A percentile compares a stretch with the other conserved stretches of the same genome.
Conservation (phyloP, 805 yeast species). For the Ogataea populi-albae region DNA sequence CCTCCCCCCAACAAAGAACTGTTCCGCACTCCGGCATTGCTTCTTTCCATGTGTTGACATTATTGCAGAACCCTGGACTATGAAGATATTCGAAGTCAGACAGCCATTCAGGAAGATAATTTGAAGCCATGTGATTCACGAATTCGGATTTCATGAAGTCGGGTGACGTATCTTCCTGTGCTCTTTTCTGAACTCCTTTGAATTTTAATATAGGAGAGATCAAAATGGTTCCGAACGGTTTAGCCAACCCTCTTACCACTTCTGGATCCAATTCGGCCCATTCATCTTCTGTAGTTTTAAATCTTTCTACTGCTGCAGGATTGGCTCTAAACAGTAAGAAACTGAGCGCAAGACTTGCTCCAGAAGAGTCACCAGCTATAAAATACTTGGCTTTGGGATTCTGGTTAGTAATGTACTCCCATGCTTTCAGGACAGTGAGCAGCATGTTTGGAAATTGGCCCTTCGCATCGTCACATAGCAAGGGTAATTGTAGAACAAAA, state of each 20-base stretch:
- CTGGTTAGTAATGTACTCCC: conserved; percentile 28
- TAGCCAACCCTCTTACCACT: conserved; percentile 1
- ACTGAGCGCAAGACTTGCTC: conserved; percentile 42
- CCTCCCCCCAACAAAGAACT: conserved; percentile 41
- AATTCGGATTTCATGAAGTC: conserved; percentile 20
- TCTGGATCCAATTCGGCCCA: conserved; percentile 26
- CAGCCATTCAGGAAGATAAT: conserved; percentile 8
- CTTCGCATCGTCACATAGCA: conserved; percentile 3
- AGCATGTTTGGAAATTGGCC: conserved; percentile 29
- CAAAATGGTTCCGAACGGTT: conserved; percentile 25
- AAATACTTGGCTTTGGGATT: conserved; percentile 31
- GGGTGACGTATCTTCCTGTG: conserved; percentile 10
- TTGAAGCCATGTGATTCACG: conserved; percentile 7
- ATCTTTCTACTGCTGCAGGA: conserved; percentile 28
- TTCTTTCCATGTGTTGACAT: conserved; percentile 36
- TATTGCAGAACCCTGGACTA: conserved; percentile 33
- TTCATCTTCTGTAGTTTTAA: conserved; percentile 13
- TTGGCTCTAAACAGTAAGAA: conserved; percentile 36
- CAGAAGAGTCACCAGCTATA: conserved; percentile 47
- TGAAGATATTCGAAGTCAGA: conserved; percentile 25
- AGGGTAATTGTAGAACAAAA: conserved; percentile 35
- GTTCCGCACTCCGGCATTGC: conserved; percentile 43
- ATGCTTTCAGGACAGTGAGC: conserved; percentile 27
- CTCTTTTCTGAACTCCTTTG: conserved; percentile 11
- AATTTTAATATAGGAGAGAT: conserved; percentile 30